Percentiles rank a stretch among this genome's conserved stretches.
Conservation (phyloP, 805 yeast genomes). For the Lipomyces starkeyi region DNA sequence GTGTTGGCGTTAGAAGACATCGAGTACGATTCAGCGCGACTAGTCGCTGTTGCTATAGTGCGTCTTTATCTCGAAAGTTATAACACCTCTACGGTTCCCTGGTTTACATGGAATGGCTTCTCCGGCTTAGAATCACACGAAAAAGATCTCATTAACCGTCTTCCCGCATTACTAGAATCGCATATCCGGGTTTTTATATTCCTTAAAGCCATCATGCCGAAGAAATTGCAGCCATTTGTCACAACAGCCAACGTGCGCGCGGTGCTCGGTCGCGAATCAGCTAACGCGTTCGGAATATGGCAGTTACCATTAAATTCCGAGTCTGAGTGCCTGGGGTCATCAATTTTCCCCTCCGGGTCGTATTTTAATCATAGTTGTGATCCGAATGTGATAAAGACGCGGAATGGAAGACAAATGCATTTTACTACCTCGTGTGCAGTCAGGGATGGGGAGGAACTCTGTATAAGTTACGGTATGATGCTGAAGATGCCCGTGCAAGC, state of each 20-base stretch:
- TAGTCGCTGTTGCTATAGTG: constrained; percentile 49
- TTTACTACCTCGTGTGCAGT: constrained; percentile 55
- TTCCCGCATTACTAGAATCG: constrained; percentile 27
- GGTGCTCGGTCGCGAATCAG: constrained; percentile 63
- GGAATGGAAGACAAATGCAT: constrained; percentile 50
- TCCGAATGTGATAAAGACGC: constrained; percentile 59
- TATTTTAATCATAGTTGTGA: constrained; percentile 68
- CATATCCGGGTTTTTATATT: constrained; percentile 31
- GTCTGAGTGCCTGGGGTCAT: constrained; percentile 63
- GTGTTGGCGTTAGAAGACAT: constrained; percentile 58
- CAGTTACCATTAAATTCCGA: constrained; percentile 50
- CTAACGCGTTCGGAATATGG: constrained; percentile 76
- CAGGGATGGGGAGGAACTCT: constrained; percentile 55
- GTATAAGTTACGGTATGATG: constrained; percentile 66
- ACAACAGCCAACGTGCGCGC: constrained; percentile 52
- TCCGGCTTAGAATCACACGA: constrained; percentile 30
- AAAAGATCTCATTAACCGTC: constrained; percentile 19
- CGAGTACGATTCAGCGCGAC: constrained; percentile 59
- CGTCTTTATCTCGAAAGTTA: constrained; percentile 30
- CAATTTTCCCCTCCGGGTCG: constrained; percentile 66
- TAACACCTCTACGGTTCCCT: constrained; percentile 4
- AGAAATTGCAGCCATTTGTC: constrained; percentile 43
- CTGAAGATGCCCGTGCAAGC: constrained; percentile 50
- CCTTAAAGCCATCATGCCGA: constrained; percentile 23
- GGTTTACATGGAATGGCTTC: constrained; percentile 17